These are phyloP conservation scores for Alternaria sp. DNA, from an alignment of 2,329 filamentous ascomycete genomes.

Conservation along the genomic window DNA sequence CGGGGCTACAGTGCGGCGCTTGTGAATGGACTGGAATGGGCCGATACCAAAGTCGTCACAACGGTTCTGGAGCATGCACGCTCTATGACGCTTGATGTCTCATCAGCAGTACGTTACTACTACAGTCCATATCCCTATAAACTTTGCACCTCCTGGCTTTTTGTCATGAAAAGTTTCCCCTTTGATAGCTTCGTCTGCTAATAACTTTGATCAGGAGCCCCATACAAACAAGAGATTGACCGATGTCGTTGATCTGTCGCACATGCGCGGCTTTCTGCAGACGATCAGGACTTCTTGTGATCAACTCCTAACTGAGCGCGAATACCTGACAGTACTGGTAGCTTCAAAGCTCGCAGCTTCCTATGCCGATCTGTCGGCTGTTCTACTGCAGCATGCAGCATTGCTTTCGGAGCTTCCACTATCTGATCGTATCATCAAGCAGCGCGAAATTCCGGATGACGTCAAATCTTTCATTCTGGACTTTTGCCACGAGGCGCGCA, in stretches of 20 bases:
- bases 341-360: conserved; percentile 43
- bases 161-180: not conserved
- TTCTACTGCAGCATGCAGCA: conserved; percentile 53
- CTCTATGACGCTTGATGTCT: conserved; percentile 22
- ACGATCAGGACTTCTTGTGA: conserved; percentile 24
- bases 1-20: conserved; percentile 67
- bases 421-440: conserved; percentile 45
- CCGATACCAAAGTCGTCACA: conserved; percentile 65
- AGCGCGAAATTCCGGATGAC: conserved; percentile 41
- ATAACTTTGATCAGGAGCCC: conserved; percentile 1
- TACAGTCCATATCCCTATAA: not conserved
- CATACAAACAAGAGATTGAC: conserved; percentile 9
- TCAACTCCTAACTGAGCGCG: conserved; percentile 41
- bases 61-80: conserved; percentile 29
- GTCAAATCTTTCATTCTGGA: conserved; percentile 42
- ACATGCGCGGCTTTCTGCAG: conserved; percentile 28
- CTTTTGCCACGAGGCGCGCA: conserved; percentile 48
- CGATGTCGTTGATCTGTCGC: conserved; percentile 19
- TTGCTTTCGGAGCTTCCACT: conserved; percentile 52
- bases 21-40: conserved; percentile 67
- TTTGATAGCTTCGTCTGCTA: not conserved
- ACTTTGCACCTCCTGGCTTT: not conserved
- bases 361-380: conserved; percentile 41
- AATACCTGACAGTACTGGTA: conserved; percentile 40
- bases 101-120: conserved; percentile 23